Base-by-base conservation (phyloP, 306 rosid species). In the Vachellia collinsii region DNA sequence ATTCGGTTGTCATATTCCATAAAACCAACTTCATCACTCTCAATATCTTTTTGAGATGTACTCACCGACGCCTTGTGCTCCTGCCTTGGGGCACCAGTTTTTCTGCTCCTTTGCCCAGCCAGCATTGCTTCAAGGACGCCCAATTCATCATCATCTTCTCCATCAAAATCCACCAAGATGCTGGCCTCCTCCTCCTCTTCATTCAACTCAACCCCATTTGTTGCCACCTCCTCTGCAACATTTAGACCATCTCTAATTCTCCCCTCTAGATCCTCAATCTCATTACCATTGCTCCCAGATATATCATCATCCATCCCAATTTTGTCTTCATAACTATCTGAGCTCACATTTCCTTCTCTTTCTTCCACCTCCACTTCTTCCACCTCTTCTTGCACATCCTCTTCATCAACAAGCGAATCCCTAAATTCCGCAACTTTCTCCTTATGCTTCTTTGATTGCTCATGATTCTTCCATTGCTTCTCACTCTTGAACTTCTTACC, bases 401-500 rank as follows among this genome's bases (percentile, higher is more conserved):
- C 94, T 50, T 82, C 93, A 79, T 86, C 79, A 10, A 43, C 81
- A 43, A 87, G 77, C 0, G 97, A 89, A 54, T 92, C 95, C 80
- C 39, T 87, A 44, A 92, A 90, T 87, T 96, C 94, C 0, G 91
- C 92, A 36, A 96, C 97, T 85, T 92, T 96, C 86, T 96, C 98
- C 73, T 88, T 89, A 73, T 96, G 99, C 86, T 93, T 96, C 84
- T 96, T 93, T 0, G 98, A 93, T 85, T 90, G 98, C 90, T 96
- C 99, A 19, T 96, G 99, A 62, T 96, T 96, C 88, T 96, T 96
- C 99, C 99, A 96, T 58, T 96, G 99, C 89, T 88, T 96, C 83
- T 96, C 99, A 90, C 99, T 96, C 94, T 90, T 96, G 83, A 96
- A 93, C 93, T 92, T 96, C 92, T 96, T 96, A 85, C 98, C 94